A percentile compares a stretch with the other conserved stretches of the same genome.
Evolutionary conservation across 805 yeast species (phyloP).

Genomic region (Wickerhamiella lipophila): DNA sequence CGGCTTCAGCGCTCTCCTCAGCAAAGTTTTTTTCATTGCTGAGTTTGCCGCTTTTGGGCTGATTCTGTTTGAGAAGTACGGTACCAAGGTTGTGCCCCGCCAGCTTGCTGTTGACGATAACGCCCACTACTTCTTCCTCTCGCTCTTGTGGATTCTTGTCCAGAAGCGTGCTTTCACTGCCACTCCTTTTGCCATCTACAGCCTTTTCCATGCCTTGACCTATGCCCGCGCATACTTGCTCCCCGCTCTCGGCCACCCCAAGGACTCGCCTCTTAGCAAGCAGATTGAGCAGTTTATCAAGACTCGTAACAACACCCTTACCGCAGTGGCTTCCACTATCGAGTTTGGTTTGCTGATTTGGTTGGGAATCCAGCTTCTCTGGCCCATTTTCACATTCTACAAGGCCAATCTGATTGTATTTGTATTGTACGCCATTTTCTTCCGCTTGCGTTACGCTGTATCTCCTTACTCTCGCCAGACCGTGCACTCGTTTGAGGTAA

Average conservation of each 20-base stretch:
- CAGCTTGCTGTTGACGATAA: conserved; percentile 46
- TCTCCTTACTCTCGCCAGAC: conserved; percentile 59
- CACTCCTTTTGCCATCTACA: conserved; percentile 62
- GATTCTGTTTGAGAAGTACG: conserved; percentile 50
- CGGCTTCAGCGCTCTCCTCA: conserved; percentile 36
- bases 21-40: conserved; percentile 48
- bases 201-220: conserved; percentile 69
- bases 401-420: conserved; percentile 44
- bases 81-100: conserved; percentile 22
- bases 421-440: conserved; percentile 44
- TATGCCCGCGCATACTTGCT: conserved; percentile 53
- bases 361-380: conserved; percentile 29
- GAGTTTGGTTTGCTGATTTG: conserved; percentile 38
- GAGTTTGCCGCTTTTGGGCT: conserved; percentile 64
- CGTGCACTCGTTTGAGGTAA: conserved; percentile 56
- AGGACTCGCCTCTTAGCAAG: conserved; percentile 21
- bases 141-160: conserved; percentile 44
- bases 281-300: conserved; percentile 36
- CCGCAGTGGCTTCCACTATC: conserved; percentile 46
- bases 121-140: conserved; percentile 53
- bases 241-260: conserved; percentile 41
- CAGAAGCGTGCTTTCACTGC: conserved; percentile 49
- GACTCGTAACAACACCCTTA: conserved; percentile 44
- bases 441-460: conserved; percentile 66
- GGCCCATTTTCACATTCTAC: conserved; percentile 37